Evolutionary conservation across 108 stramenopile genomes (phyloP).

Genomic region (Aureococcus anophagefferens): DNA sequence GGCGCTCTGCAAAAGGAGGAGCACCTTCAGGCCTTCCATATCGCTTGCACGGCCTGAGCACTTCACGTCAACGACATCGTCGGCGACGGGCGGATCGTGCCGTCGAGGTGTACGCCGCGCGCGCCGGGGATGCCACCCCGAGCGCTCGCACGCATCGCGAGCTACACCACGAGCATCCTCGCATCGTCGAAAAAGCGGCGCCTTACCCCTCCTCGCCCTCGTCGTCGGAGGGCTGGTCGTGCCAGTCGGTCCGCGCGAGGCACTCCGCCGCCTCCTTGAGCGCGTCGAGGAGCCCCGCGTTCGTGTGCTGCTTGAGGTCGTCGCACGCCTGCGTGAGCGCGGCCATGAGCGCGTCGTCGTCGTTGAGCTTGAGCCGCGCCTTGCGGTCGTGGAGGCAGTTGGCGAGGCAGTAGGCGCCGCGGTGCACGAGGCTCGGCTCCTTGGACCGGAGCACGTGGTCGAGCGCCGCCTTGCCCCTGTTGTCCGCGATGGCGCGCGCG

Average conservation of each 20-base stretch:
- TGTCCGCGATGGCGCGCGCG: slow-evolving; percentile 9
- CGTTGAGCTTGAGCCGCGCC: neutral
- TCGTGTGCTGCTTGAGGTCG: too few species aligned
- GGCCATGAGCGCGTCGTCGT: slow-evolving; percentile 3
- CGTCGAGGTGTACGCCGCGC: too few species aligned
- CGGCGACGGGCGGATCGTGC: too few species aligned
- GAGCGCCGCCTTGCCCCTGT: slow-evolving; percentile 1
- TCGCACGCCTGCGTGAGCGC: neutral
- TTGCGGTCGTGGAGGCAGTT: neutral
- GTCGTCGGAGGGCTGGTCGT: neutral
- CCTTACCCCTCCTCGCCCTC: too few species aligned
- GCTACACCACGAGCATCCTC: too few species aligned
- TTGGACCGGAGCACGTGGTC: neutral
- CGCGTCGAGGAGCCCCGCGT: neutral
- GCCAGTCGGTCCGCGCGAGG: neutral
- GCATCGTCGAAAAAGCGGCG: too few species aligned
- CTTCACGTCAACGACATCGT: too few species aligned
- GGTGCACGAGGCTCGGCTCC: slow-evolving; percentile 14
- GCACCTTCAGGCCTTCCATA: too few species aligned
- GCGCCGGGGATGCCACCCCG: too few species aligned
- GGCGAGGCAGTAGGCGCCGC: slow-evolving; percentile 8
- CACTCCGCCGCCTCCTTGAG: neutral
- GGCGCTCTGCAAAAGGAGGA: too few species aligned
- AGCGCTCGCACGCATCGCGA: too few species aligned
- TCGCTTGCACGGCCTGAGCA: too few species aligned